Percentiles rank a stretch among this genome's conserved stretches.
These are phyloP conservation scores for Amanita brunnescens DNA, from an alignment of 768 basidiomycete species.

Conservation along the genomic window DNA sequence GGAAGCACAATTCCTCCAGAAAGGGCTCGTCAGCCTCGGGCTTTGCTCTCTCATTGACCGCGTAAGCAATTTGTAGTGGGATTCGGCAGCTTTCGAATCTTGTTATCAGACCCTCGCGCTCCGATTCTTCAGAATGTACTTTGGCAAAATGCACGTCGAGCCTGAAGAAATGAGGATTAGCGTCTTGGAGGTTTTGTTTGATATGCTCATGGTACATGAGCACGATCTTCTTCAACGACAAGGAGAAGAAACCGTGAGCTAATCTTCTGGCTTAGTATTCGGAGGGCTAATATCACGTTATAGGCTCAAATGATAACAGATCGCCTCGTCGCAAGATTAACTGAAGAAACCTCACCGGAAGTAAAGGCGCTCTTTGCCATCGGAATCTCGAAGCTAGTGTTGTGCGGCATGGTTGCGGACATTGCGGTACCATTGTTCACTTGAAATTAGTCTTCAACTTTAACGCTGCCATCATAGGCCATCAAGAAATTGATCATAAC, in stretches of 20 bases:
- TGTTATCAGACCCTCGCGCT: constrained; percentile 46
- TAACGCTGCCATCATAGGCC: constrained; percentile 15
- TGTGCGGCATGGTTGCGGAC: constrained; percentile 79
- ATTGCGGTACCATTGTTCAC: constrained; percentile 44
- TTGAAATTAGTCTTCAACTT: not conserved
- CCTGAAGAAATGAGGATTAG: constrained; percentile 48
- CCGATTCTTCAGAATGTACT: constrained; percentile 73
- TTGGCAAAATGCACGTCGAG: constrained; percentile 40
- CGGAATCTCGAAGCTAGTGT: constrained; percentile 82
- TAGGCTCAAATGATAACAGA: constrained; percentile 35
- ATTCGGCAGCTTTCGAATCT: not conserved
- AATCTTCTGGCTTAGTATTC: not conserved
- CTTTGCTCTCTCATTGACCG: constrained; percentile 72
- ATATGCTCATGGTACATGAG: constrained; percentile 86
- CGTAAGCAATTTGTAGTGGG: not conserved
- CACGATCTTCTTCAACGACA: constrained; percentile 56
- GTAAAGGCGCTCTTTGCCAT: constrained; percentile 74
- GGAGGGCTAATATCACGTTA: not conserved
- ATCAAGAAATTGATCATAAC: constrained; percentile 35
- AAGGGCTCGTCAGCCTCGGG: constrained; percentile 72
- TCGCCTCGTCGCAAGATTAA: constrained; percentile 40
- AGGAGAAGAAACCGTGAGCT: constrained; percentile 34
- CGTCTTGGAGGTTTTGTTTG: constrained; percentile 81
- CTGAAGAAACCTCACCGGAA: constrained; percentile 61
- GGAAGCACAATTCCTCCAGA: constrained; percentile 72